Conservation (phyloP, 305 asterid genomes). For the Coffea humblotiana region DNA sequence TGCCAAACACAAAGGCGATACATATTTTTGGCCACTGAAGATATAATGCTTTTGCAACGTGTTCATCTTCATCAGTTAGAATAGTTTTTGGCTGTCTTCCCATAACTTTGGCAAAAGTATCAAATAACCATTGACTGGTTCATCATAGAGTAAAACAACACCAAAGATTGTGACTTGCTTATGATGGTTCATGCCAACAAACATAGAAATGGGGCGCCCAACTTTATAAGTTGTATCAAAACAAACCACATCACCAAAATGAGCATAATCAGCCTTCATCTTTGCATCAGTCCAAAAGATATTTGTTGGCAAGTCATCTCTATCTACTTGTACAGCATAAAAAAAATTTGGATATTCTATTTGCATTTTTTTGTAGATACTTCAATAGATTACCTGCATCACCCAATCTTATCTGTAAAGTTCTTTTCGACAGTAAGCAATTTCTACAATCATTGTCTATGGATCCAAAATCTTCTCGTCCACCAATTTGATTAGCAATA, state of each 20-base stretch:
- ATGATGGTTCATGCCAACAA: not conserved
- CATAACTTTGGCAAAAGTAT: not conserved
- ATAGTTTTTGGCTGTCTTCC: not conserved
- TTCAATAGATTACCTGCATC: too few relatives aligned
- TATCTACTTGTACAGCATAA: not conserved
- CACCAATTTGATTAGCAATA: too few relatives aligned
- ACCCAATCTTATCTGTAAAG: too few relatives aligned
- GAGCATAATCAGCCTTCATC: too few relatives aligned
- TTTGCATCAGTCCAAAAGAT: not conserved
- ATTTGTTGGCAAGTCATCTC: not conserved
- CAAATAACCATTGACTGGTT: not conserved
- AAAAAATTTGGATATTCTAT: too few relatives aligned
- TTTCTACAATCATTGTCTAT: too few relatives aligned
- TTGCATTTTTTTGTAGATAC: too few relatives aligned
- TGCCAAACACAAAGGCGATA: not conserved
- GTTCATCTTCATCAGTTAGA: not conserved
- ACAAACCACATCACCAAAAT: constrained; percentile 3
- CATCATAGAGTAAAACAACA: not conserved
- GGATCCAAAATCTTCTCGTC: too few relatives aligned
- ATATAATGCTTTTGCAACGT: not conserved
- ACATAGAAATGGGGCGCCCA: not conserved
- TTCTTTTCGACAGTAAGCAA: too few relatives aligned
- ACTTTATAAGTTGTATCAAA: not conserved
- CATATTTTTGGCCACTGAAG: not conserved
- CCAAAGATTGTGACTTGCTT: not conserved